Evolutionary conservation across 2,329 filamentous ascomycete species (phyloP).

Genomic region (Didymella arachidicola): DNA sequence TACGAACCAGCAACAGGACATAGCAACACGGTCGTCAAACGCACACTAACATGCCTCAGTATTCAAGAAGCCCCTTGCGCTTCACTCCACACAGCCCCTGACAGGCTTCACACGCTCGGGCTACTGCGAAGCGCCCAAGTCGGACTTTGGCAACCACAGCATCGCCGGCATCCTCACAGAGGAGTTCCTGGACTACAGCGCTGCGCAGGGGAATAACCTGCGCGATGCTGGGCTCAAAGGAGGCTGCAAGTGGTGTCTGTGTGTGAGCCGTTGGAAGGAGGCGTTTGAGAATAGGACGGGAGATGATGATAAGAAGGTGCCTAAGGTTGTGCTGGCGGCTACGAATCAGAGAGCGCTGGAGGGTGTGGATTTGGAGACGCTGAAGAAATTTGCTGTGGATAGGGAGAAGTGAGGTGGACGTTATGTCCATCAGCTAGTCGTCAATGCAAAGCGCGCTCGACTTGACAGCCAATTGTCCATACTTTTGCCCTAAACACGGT

Average conservation of each 20-base stretch:
- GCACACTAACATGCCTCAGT: slow-evolving; percentile 51
- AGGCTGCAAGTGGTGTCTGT: slow-evolving; percentile 71
- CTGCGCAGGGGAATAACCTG: slow-evolving; percentile 66
- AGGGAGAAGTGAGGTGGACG: slow-evolving; percentile 23
- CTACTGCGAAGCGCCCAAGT: slow-evolving; percentile 64
- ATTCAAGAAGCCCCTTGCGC: slow-evolving; percentile 64
- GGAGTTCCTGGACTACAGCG: slow-evolving; percentile 69
- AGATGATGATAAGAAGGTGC: slow-evolving; percentile 57
- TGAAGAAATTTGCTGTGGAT: slow-evolving; percentile 60
- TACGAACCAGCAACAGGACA: background rate
- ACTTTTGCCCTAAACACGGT: no score
- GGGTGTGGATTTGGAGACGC: slow-evolving; percentile 57
- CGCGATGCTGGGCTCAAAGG: slow-evolving; percentile 62
- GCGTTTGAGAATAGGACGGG: slow-evolving; percentile 63
- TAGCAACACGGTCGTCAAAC: background rate
- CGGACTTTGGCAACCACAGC: slow-evolving; percentile 67
- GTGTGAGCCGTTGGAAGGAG: slow-evolving; percentile 67
- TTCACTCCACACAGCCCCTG: slow-evolving; percentile 65
- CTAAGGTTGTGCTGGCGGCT: slow-evolving; percentile 59
- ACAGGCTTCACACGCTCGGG: slow-evolving; percentile 69
- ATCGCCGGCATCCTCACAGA: slow-evolving; percentile 65
- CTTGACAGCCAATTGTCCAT: background rate
- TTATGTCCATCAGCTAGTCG: no score
- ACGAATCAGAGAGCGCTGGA: slow-evolving; percentile 62
- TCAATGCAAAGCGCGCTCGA: no score